Conservation (phyloP, 2,329 filamentous ascomycete species). For the Hymenoscyphus fraxineus region DNA sequence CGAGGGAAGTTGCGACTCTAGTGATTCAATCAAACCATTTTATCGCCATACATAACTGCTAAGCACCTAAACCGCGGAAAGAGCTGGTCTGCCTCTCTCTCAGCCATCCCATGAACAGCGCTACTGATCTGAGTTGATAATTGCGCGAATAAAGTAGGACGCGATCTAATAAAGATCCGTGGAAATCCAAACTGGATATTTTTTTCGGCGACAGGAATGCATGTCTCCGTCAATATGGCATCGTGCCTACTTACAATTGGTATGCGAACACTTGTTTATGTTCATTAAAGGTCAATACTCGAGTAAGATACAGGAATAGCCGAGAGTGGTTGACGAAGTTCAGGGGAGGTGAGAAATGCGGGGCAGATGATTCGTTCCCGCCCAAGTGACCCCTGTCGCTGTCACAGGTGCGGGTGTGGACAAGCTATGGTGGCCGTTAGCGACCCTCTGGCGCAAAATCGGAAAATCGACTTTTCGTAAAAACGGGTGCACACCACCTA, state of each 20-base stretch:
- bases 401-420: neutral
- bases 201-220: neutral
- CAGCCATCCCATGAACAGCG: slow-evolving; percentile 4
- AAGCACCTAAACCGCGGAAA: neutral
- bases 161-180: neutral
- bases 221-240: neutral
- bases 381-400: neutral
- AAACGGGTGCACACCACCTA: too few species aligned
- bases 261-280: too few species aligned
- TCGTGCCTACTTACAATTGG: too few species aligned
- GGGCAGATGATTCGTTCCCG: slow-evolving; percentile 3
- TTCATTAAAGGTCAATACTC: too few species aligned
- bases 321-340: neutral
- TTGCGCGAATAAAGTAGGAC: slow-evolving; percentile 10
- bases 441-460: too few species aligned
- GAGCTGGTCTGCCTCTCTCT: slow-evolving; percentile 9
- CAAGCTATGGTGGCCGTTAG: too few species aligned
- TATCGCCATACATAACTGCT: neutral
- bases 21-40: neutral
- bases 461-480: too few species aligned
- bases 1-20: neutral
- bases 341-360: slow-evolving; percentile 5
- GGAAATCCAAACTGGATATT: slow-evolving; percentile 4
- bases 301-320: neutral
- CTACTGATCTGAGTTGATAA: slow-evolving; percentile 2